phyloP scores from a whole-genome alignment of 495 filamentous ascomycete species.

The Chaetomium cochliodes region DNA sequence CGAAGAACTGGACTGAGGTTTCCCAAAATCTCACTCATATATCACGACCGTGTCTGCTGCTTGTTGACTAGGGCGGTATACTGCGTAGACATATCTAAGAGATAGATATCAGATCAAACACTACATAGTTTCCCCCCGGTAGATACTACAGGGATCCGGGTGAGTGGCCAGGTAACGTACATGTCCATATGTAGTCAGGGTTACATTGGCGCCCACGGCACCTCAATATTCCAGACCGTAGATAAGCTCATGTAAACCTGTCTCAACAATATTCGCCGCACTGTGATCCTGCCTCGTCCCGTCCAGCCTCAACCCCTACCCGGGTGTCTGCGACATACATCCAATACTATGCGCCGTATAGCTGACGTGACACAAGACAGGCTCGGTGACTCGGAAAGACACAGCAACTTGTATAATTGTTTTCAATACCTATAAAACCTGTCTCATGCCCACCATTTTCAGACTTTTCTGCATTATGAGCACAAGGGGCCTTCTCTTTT shows the following conservation, averaged over 20 bases:
- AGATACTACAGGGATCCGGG: too few relatives aligned
- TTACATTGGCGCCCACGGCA: not conserved
- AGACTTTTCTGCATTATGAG: too few relatives aligned
- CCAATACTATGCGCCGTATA: constrained; percentile 2
- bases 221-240: not conserved
- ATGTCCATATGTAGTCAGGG: not conserved
- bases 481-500: not conserved
- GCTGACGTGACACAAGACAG: constrained; percentile 11
- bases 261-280: not conserved
- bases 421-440: constrained; percentile 1
- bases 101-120: too few relatives aligned
- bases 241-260: not conserved
- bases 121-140: too few relatives aligned
- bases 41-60: too few relatives aligned
- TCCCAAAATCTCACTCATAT: too few relatives aligned
- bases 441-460: not conserved
- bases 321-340: constrained; percentile 15
- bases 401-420: constrained; percentile 2
- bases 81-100: too few relatives aligned
- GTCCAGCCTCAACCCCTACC: not conserved
- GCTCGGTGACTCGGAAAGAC: constrained; percentile 11
- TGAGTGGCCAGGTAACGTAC: too few relatives aligned
- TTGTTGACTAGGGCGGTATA: too few relatives aligned
- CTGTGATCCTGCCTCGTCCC: constrained; percentile 4
- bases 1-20: too few relatives aligned